phyloP scores from a whole-genome alignment of 2,329 filamentous ascomycete species.

The Aaosphaeria arxii region DNA sequence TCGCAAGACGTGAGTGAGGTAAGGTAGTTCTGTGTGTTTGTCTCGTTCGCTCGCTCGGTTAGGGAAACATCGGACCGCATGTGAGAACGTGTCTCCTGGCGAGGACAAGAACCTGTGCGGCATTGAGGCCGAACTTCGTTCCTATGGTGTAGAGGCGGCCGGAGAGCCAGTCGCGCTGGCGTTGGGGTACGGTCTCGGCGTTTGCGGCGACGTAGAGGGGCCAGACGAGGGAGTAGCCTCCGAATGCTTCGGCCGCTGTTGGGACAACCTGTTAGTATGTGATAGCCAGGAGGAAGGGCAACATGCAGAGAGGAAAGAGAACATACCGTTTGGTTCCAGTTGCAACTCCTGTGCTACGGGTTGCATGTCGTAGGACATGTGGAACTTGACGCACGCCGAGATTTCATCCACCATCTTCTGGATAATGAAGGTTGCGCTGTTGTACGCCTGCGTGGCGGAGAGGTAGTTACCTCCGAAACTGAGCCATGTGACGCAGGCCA shows the following conservation, averaged over 20 bases:
- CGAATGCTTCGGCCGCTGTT: slow-evolving; percentile 37
- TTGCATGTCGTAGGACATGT: slow-evolving; percentile 37
- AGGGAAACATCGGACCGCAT: slow-evolving; percentile 34
- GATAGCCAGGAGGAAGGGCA: neutral
- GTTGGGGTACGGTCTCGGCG: slow-evolving; percentile 32
- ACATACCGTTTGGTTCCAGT: slow-evolving; percentile 34
- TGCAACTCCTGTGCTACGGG: slow-evolving; percentile 29
- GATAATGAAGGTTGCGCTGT: slow-evolving; percentile 22
- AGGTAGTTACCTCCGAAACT: slow-evolving; percentile 7
- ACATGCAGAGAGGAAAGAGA: neutral
- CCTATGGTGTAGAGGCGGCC: slow-evolving; percentile 36
- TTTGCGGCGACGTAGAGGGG: slow-evolving; percentile 39
- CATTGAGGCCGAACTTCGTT: slow-evolving; percentile 33
- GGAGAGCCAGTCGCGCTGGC: slow-evolving; percentile 36
- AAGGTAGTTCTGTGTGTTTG: too few species aligned
- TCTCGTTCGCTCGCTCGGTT: neutral
- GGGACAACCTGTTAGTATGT: slow-evolving; percentile 3
- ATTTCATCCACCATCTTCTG: slow-evolving; percentile 41
- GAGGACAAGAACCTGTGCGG: slow-evolving; percentile 33
- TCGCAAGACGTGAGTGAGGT: too few species aligned
- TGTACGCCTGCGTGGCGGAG: slow-evolving; percentile 7
- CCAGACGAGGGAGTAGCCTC: slow-evolving; percentile 41
- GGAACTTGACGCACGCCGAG: slow-evolving; percentile 38
- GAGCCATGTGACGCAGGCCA: slow-evolving; percentile 33
- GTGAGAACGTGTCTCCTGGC: slow-evolving; percentile 34